These are phyloP conservation scores for Trichocladium antarcticum DNA, from an alignment of 495 filamentous ascomycete species.

Conservation along the genomic window DNA sequence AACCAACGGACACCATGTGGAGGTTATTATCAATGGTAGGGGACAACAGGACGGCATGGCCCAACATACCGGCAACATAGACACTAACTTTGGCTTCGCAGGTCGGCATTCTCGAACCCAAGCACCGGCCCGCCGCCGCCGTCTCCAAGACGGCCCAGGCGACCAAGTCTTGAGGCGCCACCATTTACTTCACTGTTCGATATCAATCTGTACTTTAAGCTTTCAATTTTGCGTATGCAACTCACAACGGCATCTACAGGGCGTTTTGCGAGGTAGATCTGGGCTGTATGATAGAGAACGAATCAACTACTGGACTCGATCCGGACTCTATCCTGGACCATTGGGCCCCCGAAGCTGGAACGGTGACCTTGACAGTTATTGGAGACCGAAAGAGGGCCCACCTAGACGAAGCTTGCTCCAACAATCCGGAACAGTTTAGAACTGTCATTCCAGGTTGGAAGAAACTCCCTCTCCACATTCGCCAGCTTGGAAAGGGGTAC, in stretches of 20 bases:
- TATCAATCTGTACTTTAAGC: no score
- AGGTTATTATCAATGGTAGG: slow-evolving; percentile 75
- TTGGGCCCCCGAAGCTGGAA: no score
- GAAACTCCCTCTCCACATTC: no score
- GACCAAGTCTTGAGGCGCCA: not conserved
- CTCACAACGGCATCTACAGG: slow-evolving; percentile 1
- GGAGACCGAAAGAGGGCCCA: no score
- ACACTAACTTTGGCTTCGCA: slow-evolving; percentile 11
- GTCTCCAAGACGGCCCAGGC: not conserved
- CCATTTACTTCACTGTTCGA: no score
- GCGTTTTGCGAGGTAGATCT: not conserved
- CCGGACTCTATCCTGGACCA: no score
- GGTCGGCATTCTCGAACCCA: slow-evolving; percentile 43
- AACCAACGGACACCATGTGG: slow-evolving; percentile 84
- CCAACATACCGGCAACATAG: no score
- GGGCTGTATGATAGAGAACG: slow-evolving; percentile 4
- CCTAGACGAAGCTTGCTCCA: no score
- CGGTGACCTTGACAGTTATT: no score
- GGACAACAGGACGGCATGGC: not conserved
- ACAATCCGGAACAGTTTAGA: no score
- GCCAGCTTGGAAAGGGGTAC: no score
- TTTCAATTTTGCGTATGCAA: not conserved
- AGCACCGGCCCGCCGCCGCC: slow-evolving; percentile 17
- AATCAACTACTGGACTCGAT: not conserved
- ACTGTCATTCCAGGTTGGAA: no score